Percentiles rank a stretch among this genome's conserved stretches.
Conservation (phyloP, 352 stramenopile genomes). For the Thalassiosira hispida region DNA sequence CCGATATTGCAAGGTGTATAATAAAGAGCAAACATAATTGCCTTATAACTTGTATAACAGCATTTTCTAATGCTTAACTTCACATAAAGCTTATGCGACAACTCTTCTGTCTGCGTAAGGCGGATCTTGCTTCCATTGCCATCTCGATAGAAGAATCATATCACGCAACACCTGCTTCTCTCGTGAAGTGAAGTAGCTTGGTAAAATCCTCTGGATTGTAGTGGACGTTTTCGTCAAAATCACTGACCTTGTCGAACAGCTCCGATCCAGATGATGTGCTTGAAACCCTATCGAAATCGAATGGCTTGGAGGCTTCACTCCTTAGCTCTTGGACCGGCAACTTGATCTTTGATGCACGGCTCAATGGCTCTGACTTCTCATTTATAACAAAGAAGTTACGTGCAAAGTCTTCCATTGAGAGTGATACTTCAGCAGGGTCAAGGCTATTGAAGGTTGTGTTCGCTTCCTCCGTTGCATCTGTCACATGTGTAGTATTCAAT, state of each 20-base stretch:
- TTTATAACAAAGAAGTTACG: conserved; percentile 28
- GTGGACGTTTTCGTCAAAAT: conserved; percentile 28
- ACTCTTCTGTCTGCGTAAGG: too few relatives aligned
- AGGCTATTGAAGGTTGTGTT: conserved; percentile 30
- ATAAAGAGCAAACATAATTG: too few relatives aligned
- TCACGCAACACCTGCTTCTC: background rate
- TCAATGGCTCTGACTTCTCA: background rate
- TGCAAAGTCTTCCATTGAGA: conserved; percentile 34
- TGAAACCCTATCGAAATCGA: conserved; percentile 14
- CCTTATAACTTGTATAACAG: too few relatives aligned
- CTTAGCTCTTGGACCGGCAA: conserved; percentile 41
- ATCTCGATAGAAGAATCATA: too few relatives aligned
- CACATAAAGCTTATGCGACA: too few relatives aligned
- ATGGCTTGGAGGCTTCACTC: conserved; percentile 4
- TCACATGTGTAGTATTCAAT: conserved; percentile 21
- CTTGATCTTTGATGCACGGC: background rate
- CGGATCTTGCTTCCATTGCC: too few relatives aligned
- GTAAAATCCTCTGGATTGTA: conserved; percentile 29
- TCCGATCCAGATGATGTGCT: conserved; percentile 11
- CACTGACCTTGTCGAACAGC: conserved; percentile 20
- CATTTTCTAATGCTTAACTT: too few relatives aligned
- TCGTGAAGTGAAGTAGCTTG: conserved; percentile 32
- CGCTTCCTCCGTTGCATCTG: conserved; percentile 26
- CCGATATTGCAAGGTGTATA: too few relatives aligned
- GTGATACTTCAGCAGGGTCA: conserved; percentile 27